These are phyloP conservation scores for Stylonectria norvegica DNA, from an alignment of 2,329 filamentous ascomycete species.

Conservation along the genomic window DNA sequence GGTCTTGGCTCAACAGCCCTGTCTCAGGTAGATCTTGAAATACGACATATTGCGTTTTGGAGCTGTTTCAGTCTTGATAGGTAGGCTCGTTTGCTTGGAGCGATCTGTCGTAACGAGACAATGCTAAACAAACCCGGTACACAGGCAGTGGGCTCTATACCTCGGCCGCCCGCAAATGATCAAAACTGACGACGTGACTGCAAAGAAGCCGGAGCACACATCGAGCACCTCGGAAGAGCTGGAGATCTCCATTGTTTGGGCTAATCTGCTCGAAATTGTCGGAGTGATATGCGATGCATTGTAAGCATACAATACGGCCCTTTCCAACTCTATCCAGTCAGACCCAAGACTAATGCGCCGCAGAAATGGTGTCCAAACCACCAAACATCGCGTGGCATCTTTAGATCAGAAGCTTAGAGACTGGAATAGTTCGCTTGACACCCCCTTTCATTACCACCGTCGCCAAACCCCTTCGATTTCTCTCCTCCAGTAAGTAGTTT, in stretches of 20 bases:
- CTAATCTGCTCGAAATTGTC: neutral
- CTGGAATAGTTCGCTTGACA: neutral
- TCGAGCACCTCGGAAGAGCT: neutral
- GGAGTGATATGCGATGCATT: neutral
- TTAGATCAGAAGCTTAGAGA: neutral
- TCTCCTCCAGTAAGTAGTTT: neutral
- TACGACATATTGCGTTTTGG: neutral
- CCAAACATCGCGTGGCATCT: neutral
- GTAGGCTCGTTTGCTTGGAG: neutral
- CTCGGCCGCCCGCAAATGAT: neutral
- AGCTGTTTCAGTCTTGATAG: constrained; percentile 1
- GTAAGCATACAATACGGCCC: neutral
- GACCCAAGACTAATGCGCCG: neutral
- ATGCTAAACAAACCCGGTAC: neutral
- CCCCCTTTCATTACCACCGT: neutral
- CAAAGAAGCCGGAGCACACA: neutral
- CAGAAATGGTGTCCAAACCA: neutral
- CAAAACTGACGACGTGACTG: neutral
- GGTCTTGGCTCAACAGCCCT: neutral
- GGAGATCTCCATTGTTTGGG: neutral
- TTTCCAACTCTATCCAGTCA: neutral
- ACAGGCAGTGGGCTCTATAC: neutral
- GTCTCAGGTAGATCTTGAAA: neutral
- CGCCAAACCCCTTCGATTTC: neutral
- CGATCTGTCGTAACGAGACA: neutral